phyloP scores from a whole-genome alignment of 108 stramenopile genomes.

The Epithemia pelagica region DNA sequence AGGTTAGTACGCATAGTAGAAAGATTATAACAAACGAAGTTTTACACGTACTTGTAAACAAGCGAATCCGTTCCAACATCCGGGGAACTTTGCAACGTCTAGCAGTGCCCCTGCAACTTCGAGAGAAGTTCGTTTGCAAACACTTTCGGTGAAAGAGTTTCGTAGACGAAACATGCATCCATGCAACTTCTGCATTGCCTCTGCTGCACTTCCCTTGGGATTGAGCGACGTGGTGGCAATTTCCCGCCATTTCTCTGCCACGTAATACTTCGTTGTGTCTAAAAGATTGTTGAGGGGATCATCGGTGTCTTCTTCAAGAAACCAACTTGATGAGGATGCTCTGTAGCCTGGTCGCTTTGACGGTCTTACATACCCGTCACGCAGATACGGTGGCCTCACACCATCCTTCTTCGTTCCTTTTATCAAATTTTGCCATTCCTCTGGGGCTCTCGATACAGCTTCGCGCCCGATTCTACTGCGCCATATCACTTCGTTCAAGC shows the following conservation, averaged over 20 bases:
- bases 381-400: slow-evolving; percentile 5
- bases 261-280: slow-evolving; percentile 20
- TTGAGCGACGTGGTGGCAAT: not conserved
- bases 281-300: slow-evolving; percentile 16
- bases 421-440: slow-evolving; percentile 6
- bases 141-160: slow-evolving; percentile 46
- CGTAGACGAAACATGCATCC: slow-evolving; percentile 38
- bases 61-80: slow-evolving; percentile 65
- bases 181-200: slow-evolving; percentile 48
- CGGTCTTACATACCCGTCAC: not conserved
- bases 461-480: slow-evolving; percentile 47
- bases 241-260: slow-evolving; percentile 30
- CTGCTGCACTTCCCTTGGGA: too few relatives aligned
- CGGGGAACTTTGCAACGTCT: slow-evolving; percentile 36
- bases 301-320: slow-evolving; percentile 2
- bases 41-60: slow-evolving; percentile 33
- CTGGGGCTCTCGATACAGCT: slow-evolving; percentile 2
- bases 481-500: slow-evolving; percentile 57
- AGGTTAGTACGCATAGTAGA: not conserved
- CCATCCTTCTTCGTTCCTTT: not conserved
- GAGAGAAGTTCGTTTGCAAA: slow-evolving; percentile 58
- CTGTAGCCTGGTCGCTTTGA: slow-evolving; percentile 1
- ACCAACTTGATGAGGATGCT: not conserved
- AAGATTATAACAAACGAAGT: not conserved
- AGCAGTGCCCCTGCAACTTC: slow-evolving; percentile 56